Percentiles rank a stretch among this genome's conserved stretches.
These are phyloP conservation scores for Nicotiana tabacum DNA, from an alignment of 257 asterid genomes.

Conservation along the genomic window DNA sequence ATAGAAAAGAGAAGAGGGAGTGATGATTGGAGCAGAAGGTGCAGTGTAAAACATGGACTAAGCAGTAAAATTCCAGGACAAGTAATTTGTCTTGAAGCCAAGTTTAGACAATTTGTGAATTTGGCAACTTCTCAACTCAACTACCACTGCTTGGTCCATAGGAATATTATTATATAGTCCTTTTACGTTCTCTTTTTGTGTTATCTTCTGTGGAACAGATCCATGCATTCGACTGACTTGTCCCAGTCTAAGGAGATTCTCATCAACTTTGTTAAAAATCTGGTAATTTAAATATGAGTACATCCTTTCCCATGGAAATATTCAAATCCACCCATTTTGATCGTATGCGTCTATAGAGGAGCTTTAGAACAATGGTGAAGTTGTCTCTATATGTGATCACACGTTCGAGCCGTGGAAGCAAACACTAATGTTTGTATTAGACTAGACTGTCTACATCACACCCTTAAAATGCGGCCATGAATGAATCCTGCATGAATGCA, in stretches of 20 bases:
- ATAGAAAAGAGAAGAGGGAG: not conserved
- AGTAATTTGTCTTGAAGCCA: slow-evolving; percentile 7
- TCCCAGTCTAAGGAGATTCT: too few species aligned
- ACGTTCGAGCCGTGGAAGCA: fast-evolving
- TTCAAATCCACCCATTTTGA: too few species aligned
- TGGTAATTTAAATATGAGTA: too few species aligned
- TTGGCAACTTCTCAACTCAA: not conserved
- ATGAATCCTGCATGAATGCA: too few species aligned
- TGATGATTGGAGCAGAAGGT: not conserved
- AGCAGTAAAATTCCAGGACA: not conserved
- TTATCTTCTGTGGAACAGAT: not conserved
- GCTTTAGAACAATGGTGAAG: too few species aligned
- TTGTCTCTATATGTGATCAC: fast-evolving
- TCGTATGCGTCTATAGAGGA: too few species aligned
- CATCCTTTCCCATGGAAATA: too few species aligned
- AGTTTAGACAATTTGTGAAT: not conserved
- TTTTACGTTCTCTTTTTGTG: not conserved
- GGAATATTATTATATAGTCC: too few species aligned
- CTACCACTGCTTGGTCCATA: too few species aligned
- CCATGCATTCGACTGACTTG: not conserved
- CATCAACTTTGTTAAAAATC: too few species aligned
- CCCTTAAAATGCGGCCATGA: fast-evolving
- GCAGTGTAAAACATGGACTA: not conserved
- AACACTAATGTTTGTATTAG: too few species aligned
- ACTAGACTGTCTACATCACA: too few species aligned